Percentiles rank a stretch among this genome's conserved stretches.
Evolutionary conservation across 345 rosid species (phyloP).

Genomic region (Salix koriyanagi): DNA sequence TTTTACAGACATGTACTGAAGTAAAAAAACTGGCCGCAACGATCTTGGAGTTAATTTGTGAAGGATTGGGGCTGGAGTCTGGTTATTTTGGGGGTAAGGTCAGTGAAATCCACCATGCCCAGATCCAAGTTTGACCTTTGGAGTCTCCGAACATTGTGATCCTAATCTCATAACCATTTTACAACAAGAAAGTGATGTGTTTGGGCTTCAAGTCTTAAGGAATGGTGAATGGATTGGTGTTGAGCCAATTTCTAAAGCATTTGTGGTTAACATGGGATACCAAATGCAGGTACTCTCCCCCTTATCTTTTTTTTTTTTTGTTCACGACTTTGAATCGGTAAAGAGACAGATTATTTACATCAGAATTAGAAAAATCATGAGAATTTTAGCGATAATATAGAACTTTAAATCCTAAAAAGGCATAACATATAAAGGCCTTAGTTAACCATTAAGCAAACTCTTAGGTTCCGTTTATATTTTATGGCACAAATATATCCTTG

Average conservation of each 20-base stretch:
- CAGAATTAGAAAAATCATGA: no score
- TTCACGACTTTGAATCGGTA: no score
- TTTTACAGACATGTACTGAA: conserved; percentile 6
- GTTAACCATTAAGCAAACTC: no score
- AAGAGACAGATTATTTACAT: no score
- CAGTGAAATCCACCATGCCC: conserved; percentile 29
- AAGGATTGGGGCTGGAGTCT: conserved; percentile 14
- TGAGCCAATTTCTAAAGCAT: conserved; percentile 29
- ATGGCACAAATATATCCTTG: no score
- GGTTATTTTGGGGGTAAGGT: background rate
- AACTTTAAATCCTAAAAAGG: no score
- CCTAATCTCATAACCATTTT: conserved; percentile 28
- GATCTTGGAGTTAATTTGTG: conserved; percentile 20
- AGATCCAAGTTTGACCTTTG: conserved; percentile 35
- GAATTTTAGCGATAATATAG: no score
- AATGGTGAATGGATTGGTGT: conserved; percentile 34
- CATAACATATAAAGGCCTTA: no score
- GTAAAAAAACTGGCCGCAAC: conserved; percentile 2
- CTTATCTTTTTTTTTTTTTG: no score
- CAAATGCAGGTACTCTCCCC: background rate
- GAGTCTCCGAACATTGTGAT: conserved; percentile 33
- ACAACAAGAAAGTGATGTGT: conserved; percentile 25
- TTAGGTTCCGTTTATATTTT: no score
- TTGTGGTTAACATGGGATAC: conserved; percentile 33
- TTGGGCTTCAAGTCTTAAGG: conserved; percentile 34